Conservation (phyloP, 345 rosid species). For the Gossypium thurberi region DNA sequence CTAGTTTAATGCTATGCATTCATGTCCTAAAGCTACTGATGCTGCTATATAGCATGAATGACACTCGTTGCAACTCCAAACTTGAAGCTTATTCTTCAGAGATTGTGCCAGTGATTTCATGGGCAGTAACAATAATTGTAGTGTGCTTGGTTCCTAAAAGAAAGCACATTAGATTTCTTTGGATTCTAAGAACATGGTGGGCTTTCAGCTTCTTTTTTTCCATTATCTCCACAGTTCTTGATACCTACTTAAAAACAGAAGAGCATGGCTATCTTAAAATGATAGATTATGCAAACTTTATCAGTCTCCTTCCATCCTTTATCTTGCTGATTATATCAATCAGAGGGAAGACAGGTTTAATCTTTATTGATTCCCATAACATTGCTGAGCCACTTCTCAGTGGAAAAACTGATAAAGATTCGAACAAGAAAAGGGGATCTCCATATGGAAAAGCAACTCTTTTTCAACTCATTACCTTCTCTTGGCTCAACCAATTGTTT, state of each 20-base stretch:
- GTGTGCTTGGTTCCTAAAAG: conserved; percentile 29
- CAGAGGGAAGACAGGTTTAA: conserved; percentile 59
- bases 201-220: conserved; percentile 57
- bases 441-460: conserved; percentile 70
- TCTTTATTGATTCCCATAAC: conserved; percentile 17
- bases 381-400: conserved; percentile 52
- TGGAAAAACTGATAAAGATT: conserved; percentile 26
- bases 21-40: conserved; percentile 42
- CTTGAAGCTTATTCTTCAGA: conserved; percentile 40
- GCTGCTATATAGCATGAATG: conserved; percentile 25
- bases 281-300: conserved; percentile 44
- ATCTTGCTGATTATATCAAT: conserved; percentile 48
- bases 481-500: conserved; percentile 85
- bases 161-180: conserved; percentile 42
- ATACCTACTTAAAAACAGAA: conserved; percentile 22
- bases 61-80: conserved; percentile 34
- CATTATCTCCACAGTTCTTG: conserved; percentile 24
- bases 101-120: conserved; percentile 39
- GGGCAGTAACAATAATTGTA: conserved; percentile 34
- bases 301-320: conserved; percentile 45
- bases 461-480: conserved; percentile 70
- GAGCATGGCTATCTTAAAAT: conserved; percentile 24
- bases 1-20: conserved; percentile 34
- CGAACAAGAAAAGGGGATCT: conserved; percentile 29
- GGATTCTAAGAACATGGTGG: conserved; percentile 84